Base-by-base conservation (phyloP, 352 stramenopile genomes). In the Ophiocytium majus region DNA sequence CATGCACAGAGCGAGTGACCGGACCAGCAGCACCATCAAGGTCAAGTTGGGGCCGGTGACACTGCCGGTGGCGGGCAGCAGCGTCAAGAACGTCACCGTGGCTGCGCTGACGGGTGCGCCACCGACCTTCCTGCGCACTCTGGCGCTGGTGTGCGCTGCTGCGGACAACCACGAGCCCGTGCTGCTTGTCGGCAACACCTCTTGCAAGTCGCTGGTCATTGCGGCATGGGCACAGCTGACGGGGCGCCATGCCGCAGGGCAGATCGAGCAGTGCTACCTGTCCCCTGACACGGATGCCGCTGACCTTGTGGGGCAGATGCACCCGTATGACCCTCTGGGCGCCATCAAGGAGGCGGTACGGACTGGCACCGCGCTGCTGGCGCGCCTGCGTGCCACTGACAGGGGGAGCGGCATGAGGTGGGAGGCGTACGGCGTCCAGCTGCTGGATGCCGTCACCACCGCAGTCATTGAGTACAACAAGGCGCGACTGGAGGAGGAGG, bases 161-260 rank as follows among this genome's bases (percentile, higher is more conserved):
- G n/a, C 49, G n/a, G 76, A 81, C 10, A 81, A 66, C 43, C 34
- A 81, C 10, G 76, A 81, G 49, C 76, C 76, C 0, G 31, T 81
- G n/a, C 34, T 81, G 43, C 76, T 81, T 28, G 76, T 81, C n/a
- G 76, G 76, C 32, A n/a, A n/a, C n/a, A 81, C 76, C n/a, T n/a
- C 76, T 31, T 81, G 43, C 76, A 81, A 81, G 49, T 71, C 35
- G 35, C 0, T 81, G n/a, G 33, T 81, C n/a, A 33, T 81, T 0
- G 31, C 10, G 33, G 43, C 76, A 71, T 81, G 43, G 35, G 43
- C 76, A 14, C 31, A 81, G 31, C 33, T 81, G n/a, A 81, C 76
- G 33, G 76, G 76, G 9, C 35, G 76, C 19, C n/a, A n/a, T n/a
- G n/a, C n/a, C n/a, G n/a, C 35, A 71, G n/a, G 49, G 10, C n/a